These are phyloP conservation scores for Coemansia sp. DNA, from an alignment of 192 early-diverging fungal genomes.

Conservation along the genomic window DNA sequence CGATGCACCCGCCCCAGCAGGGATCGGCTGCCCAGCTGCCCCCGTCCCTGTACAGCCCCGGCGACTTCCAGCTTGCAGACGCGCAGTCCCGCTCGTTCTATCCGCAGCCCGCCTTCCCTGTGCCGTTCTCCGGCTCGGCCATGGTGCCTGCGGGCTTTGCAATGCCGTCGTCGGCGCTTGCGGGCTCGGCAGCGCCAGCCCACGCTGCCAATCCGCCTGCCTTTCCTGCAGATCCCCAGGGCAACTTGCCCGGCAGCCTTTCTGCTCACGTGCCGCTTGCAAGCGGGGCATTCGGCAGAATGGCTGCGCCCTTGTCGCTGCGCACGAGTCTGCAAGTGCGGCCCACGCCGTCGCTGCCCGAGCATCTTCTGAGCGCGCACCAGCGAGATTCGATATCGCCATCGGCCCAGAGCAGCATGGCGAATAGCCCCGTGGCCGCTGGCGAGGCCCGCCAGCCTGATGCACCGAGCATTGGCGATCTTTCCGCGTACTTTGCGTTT, in stretches of 20 bases:
- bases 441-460: background rate
- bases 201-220: slow-evolving; percentile 8
- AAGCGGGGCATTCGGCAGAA: slow-evolving; percentile 7
- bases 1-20: slow-evolving; percentile 5
- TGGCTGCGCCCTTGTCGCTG: slow-evolving; percentile 14
- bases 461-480: slow-evolving; percentile 30
- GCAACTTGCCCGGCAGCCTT: background rate
- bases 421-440: slow-evolving; percentile 1
- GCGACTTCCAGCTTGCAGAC: background rate
- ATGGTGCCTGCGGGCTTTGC: slow-evolving; percentile 11
- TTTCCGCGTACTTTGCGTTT: slow-evolving; percentile 41
- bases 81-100: slow-evolving; percentile 1
- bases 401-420: background rate
- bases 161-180: slow-evolving; percentile 9
- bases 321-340: slow-evolving; percentile 19
- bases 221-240: slow-evolving; percentile 6
- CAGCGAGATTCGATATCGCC: slow-evolving; percentile 19
- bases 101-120: slow-evolving; percentile 15
- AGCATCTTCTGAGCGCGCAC: slow-evolving; percentile 20
- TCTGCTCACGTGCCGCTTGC: slow-evolving; percentile 3
- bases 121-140: slow-evolving; percentile 12
- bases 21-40: slow-evolving; percentile 1
- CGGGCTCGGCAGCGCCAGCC: slow-evolving; percentile 5
- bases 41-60: slow-evolving; percentile 4
- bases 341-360: slow-evolving; percentile 37